Evolutionary conservation across 768 basidiomycete genomes (phyloP), one percentile per base, ranked within the genome.

Genomic region (Butyriboletus loyo): DNA sequence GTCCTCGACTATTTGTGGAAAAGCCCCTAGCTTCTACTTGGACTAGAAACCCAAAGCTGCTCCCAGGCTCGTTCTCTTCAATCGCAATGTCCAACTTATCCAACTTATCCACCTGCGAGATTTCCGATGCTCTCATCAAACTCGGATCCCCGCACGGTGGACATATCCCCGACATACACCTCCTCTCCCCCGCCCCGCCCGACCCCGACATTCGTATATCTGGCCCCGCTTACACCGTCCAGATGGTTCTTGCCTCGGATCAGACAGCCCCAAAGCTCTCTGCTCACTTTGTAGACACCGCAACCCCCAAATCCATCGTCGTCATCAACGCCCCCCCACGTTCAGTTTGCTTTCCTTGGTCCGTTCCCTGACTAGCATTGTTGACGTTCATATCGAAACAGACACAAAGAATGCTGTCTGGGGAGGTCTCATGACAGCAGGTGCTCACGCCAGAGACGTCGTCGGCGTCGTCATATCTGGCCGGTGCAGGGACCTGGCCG

Each of bases 351-450:
- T 1, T 28, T 64, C 57, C 1, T 62, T 59, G 46, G 45, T 39
- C 39, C 46, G 35, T 50, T 36, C 40, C 24, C 8, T 0, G 15
- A 28, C 35, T 36, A 37, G 35, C 27, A 42, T 32, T 25, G 24
- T 41, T 47, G 42, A 65, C 43, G 30, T n/a, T 7, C 6, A 22
- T 37, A 3, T 21, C n/a, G 36, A 11, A 22, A 41, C 66, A 86
- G 89, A 83, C 50, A 73, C 77, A 25, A 87, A 86, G 69, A 87
- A 84, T 60, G 91, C 92, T 5, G 89, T 92, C 7, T 96, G 93
- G 93, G 92, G 93, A 22, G 92, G 93, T 19, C 81, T 92, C 44
- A 92, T 93, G 92, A 85, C 90, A 11, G 88, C 89, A 0, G 90
- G 90, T 21, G 92, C 92, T 1, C 80, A 83, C 63, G 79, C 82